Evolutionary conservation across 306 rosid species (phyloP).

Genomic region (Gillenia trifoliata): DNA sequence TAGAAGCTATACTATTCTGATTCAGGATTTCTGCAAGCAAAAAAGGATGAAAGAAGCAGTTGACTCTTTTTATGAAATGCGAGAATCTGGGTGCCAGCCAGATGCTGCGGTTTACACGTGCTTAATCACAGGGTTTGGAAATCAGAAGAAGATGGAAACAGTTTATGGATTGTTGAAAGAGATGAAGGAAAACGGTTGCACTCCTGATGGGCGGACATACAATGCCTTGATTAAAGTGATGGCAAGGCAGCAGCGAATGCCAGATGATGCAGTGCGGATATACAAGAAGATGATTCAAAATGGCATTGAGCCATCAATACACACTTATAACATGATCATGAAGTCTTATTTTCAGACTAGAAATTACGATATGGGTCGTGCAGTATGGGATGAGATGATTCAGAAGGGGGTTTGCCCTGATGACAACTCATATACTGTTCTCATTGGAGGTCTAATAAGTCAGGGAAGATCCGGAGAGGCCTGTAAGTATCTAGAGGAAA

Average conservation of each 20-base stretch:
- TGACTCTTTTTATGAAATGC: conserved; percentile 55
- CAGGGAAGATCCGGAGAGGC: conserved; percentile 68
- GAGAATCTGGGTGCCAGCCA: conserved; percentile 51
- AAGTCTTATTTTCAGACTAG: conserved; percentile 64
- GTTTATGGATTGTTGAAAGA: conserved; percentile 51
- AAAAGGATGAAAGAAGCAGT: conserved; percentile 63
- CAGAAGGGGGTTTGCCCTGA: conserved; percentile 76
- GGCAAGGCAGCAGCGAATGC: conserved; percentile 67
- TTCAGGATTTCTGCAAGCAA: conserved; percentile 70
- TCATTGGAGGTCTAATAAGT: conserved; percentile 77
- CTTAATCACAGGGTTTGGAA: conserved; percentile 80
- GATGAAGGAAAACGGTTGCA: conserved; percentile 60
- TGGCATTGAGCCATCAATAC: conserved; percentile 63
- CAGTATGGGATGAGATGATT: conserved; percentile 73
- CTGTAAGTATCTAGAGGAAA: conserved; percentile 69
- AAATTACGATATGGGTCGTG: conserved; percentile 63
- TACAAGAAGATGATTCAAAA: conserved; percentile 72
- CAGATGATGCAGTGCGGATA: conserved; percentile 62
- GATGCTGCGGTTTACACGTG: conserved; percentile 68
- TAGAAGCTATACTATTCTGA: conserved; percentile 61
- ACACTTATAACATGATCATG: conserved; percentile 89
- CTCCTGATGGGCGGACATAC: conserved; percentile 69
- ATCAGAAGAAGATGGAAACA: conserved; percentile 66
- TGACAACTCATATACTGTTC: conserved; percentile 64
- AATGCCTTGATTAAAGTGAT: conserved; percentile 74